Evolutionary conservation across 2,329 filamentous ascomycete genomes (phyloP).

Genomic region (Pseudogymnoascus sp.): DNA sequence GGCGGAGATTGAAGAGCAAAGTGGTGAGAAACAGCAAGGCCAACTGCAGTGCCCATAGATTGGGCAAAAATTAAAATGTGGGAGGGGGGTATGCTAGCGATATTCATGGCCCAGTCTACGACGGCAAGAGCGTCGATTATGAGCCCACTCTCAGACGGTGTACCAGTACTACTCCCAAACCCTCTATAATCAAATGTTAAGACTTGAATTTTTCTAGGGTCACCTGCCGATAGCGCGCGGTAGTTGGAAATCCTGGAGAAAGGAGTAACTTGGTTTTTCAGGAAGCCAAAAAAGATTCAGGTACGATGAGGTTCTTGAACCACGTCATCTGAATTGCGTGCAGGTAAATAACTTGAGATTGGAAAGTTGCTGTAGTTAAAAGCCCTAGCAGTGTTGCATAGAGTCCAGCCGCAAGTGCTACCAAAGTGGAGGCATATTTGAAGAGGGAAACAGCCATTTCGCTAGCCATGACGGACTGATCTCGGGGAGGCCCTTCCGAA

Average conservation of each 20-base stretch:
- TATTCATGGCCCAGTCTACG: slow-evolving; percentile 45
- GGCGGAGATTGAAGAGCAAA: slow-evolving; percentile 29
- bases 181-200: slow-evolving; percentile 55
- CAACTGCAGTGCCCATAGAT: slow-evolving; percentile 34
- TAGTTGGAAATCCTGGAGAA: slow-evolving; percentile 46
- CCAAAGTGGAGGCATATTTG: slow-evolving; percentile 22
- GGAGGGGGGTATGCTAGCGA: slow-evolving; percentile 42
- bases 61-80: slow-evolving; percentile 53
- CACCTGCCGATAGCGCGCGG: slow-evolving; percentile 43
- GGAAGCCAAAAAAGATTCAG: slow-evolving; percentile 42
- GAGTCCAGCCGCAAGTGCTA: slow-evolving; percentile 24
- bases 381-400: slow-evolving; percentile 39
- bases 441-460: too few relatives aligned
- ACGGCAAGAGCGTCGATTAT: slow-evolving; percentile 45
- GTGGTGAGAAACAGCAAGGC: slow-evolving; percentile 25
- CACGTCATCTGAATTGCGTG: slow-evolving; percentile 46
- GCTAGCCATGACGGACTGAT: too few relatives aligned
- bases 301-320: slow-evolving; percentile 42
- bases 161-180: slow-evolving; percentile 46
- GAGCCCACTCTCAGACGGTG: slow-evolving; percentile 47
- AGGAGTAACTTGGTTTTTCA: slow-evolving; percentile 41
- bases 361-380: slow-evolving; percentile 35
- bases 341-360: slow-evolving; percentile 51
- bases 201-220: slow-evolving; percentile 46
- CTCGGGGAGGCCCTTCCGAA: too few relatives aligned